Percentiles rank a stretch among this genome's conserved stretches.
Conservation (phyloP, 805 yeast genomes). For the Sugiyamaella valdiviana region DNA sequence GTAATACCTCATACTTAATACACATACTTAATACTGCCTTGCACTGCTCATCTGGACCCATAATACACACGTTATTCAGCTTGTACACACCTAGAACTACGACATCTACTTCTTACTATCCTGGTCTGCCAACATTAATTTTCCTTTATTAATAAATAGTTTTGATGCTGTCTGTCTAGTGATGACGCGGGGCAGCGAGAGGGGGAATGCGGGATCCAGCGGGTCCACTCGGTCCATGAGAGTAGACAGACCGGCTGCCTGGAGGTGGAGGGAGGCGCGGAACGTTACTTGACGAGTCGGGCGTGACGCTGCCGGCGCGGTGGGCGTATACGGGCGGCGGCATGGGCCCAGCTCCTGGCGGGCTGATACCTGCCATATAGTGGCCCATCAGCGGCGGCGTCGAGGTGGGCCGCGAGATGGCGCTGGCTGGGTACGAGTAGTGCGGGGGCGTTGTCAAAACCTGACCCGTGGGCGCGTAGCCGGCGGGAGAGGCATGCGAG, state of each 20-base stretch:
- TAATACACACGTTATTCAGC: no score
- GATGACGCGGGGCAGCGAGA: constrained; percentile 1
- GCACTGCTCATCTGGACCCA: no score
- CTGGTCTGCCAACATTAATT: no score
- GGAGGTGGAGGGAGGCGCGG: background rate
- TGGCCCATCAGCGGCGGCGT: constrained; percentile 9
- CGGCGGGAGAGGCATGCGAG: background rate
- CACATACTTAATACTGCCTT: no score
- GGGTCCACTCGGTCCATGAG: background rate
- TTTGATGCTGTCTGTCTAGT: background rate
- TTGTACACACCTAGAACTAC: no score
- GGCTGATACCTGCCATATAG: background rate
- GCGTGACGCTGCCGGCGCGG: background rate
- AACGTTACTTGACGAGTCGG: background rate
- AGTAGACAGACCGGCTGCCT: background rate
- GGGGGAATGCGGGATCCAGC: constrained; percentile 1
- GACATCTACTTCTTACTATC: no score
- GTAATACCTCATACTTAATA: no score
- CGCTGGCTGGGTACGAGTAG: constrained; percentile 3
- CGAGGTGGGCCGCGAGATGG: constrained; percentile 12
- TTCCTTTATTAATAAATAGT: background rate
- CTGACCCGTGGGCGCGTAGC: background rate
- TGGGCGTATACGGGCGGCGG: constrained; percentile 1
- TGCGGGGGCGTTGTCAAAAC: background rate
- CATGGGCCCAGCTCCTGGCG: background rate